Evolutionary conservation across 1,284 basidiomycete genomes (phyloP).

Genomic region (Fistulinella staudtii): DNA sequence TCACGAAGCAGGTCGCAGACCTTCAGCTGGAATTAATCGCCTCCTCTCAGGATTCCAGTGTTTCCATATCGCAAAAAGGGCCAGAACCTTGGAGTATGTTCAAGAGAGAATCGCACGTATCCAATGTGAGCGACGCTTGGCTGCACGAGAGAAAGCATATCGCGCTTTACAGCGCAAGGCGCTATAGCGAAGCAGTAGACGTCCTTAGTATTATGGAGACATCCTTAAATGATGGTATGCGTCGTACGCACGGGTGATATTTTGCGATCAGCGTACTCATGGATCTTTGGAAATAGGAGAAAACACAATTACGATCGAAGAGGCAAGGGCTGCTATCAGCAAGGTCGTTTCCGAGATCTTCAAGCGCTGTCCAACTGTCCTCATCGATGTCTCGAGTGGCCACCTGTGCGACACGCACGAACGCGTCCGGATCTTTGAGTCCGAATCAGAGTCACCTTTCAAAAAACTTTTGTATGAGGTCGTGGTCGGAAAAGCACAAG

Average conservation of each 20-base stretch:
- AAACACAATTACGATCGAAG: neutral
- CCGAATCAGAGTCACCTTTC: slow-evolving; percentile 4
- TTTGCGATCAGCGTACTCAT: neutral
- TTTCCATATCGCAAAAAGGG: no score
- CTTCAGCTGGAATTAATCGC: neutral
- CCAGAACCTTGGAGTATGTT: no score
- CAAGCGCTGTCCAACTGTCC: slow-evolving; percentile 3
- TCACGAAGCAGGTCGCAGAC: neutral
- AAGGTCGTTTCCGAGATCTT: neutral
- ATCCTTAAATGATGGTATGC: no score
- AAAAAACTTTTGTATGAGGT: neutral
- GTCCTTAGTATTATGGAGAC: no score
- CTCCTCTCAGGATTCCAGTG: no score
- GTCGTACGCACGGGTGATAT: neutral
- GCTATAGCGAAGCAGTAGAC: no score
- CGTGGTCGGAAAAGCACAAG: neutral
- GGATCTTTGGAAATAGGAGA: neutral
- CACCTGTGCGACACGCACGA: slow-evolving; percentile 4
- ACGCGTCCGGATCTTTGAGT: neutral
- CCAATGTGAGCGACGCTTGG: no score
- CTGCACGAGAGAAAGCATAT: no score
- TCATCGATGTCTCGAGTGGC: slow-evolving; percentile 8
- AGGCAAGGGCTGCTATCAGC: neutral
- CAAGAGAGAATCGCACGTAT: no score
- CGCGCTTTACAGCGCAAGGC: no score